Base-by-base conservation (phyloP, 1,284 basidiomycete genomes). In the Psilocybe mexicana region DNA sequence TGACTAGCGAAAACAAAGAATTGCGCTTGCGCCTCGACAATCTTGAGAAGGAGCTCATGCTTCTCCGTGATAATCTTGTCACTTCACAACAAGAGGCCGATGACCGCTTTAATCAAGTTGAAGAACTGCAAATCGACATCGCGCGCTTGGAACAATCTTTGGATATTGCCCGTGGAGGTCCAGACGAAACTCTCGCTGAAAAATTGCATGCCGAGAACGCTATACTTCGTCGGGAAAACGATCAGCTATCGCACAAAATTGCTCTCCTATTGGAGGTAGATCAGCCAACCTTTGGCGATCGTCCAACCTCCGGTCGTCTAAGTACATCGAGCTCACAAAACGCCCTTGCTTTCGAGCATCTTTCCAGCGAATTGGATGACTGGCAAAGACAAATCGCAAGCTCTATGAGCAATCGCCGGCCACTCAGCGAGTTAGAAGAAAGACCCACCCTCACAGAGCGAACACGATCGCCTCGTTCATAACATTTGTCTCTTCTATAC, bases 261-360 rank as follows among this genome's bases (percentile, higher is more conserved):
- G 88, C 86, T 60, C 79, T 94, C 46, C 78, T 94, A n/a, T 81
- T 94, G 52, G 92, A 92, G 67, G 89, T 90, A 43, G 90, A 94
- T 67, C 88, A 91, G 64, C 83, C 88, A 30, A 76, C 82, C 2
- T 92, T 87, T 66, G 82, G 82, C 49, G 80, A 79, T 52, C 78
- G 86, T 57, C 88, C 86, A 30, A 74, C 87, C 57, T 91, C 88
- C 24, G 81, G 80, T 40, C 85, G 85, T 44, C 76, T 80, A 47
- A 93, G 91, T 69, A 84, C 84, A 58, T 88, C 90, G 30, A 92
- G 90, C 73, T 90, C 88, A n/a, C 91, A 93, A 65, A 90, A 88
- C 70, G 85, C 82, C 38, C 74, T 86, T 60, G 85, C 85, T 25
- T 91, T 87, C 67, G 89, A 89, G 67, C 79, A 86, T 65, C 80